These are phyloP conservation scores for Orbilia oligospora DNA, from an alignment of 2,329 filamentous ascomycete genomes.

Conservation along the genomic window DNA sequence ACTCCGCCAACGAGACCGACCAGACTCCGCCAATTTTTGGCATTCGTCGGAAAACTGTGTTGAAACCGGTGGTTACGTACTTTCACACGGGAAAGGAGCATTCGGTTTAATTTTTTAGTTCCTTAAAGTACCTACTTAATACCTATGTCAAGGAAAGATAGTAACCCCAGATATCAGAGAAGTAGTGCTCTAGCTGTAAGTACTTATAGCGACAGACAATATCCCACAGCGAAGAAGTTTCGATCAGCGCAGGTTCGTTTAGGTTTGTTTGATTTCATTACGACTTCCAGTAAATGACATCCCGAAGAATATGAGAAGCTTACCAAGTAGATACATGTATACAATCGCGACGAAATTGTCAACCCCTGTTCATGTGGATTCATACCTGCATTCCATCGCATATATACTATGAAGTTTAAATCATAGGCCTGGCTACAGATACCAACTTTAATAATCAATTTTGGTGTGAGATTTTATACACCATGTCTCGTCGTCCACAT, in stretches of 20 bases:
- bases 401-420: too few relatives aligned
- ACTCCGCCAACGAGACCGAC: too few relatives aligned
- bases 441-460: neutral
- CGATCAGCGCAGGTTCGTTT: too few relatives aligned
- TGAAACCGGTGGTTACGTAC: constrained; percentile 2
- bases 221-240: neutral
- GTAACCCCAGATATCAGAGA: neutral
- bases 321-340: too few relatives aligned
- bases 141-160: neutral
- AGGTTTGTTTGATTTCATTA: too few relatives aligned
- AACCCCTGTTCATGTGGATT: neutral
- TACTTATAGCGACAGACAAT: neutral
- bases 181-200: neutral
- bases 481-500: constrained; percentile 65
- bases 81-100: neutral
- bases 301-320: too few relatives aligned
- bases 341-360: too few relatives aligned
- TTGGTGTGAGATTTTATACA: neutral
- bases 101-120: neutral
- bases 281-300: too few relatives aligned
- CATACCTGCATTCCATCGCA: too few relatives aligned
- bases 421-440: too few relatives aligned
- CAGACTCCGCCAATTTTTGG: too few relatives aligned
- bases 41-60: neutral
- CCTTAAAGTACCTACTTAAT: too few relatives aligned